phyloP scores from a whole-genome alignment of 2,329 filamentous ascomycete genomes.

The Parasarocladium wereldwijsianum region DNA sequence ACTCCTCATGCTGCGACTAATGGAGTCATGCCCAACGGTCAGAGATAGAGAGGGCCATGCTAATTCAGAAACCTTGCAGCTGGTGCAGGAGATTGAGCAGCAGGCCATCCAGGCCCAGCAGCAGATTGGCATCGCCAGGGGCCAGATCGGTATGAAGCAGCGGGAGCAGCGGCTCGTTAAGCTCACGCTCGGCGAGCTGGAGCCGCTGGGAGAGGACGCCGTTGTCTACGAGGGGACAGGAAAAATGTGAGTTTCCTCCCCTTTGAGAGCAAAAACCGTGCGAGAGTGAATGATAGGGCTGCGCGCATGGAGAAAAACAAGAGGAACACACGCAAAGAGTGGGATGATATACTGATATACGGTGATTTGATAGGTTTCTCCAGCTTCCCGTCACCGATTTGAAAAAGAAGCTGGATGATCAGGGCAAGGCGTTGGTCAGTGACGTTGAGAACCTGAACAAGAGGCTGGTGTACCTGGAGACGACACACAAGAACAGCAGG shows the following conservation, averaged over 20 bases:
- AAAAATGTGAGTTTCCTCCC: constrained; percentile 60
- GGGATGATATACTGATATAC: constrained; percentile 4
- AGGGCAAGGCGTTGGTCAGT: constrained; percentile 59
- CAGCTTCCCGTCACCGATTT: constrained; percentile 58
- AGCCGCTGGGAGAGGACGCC: constrained; percentile 58
- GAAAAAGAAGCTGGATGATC: constrained; percentile 58
- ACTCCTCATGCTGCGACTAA: constrained; percentile 2
- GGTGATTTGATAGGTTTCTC: constrained; percentile 56
- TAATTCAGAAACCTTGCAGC: no score
- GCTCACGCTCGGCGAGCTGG: constrained; percentile 71
- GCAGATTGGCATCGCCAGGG: constrained; percentile 74
- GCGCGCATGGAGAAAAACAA: no score
- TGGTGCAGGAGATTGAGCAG: constrained; percentile 85
- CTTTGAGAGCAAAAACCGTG: neutral
- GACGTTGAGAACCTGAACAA: constrained; percentile 76
- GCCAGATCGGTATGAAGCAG: constrained; percentile 74
- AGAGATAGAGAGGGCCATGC: no score
- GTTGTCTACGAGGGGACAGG: constrained; percentile 89
- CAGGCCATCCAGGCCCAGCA: constrained; percentile 82
- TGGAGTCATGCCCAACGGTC: constrained; percentile 7
- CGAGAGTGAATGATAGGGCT: neutral
- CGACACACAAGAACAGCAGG: constrained; percentile 86
- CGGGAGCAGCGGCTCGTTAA: constrained; percentile 80
- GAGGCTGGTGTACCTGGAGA: constrained; percentile 84
- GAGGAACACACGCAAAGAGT: no score